A percentile compares a stretch with the other conserved stretches of the same genome.
These are phyloP conservation scores for Pneumocystis canis DNA, from an alignment of 1,139 yeast genomes.

Conservation along the genomic window DNA sequence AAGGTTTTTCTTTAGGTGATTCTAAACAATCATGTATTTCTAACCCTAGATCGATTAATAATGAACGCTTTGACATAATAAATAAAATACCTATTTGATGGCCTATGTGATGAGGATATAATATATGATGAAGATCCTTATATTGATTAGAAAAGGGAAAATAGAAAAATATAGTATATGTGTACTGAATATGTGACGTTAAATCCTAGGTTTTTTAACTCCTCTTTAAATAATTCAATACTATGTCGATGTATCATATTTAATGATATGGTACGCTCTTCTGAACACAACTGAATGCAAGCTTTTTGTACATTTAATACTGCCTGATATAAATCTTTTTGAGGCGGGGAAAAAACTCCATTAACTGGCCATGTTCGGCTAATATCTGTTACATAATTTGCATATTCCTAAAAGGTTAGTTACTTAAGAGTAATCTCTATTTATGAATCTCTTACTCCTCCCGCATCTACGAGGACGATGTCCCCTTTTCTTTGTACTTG, in stretches of 20 bases:
- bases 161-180: conserved; percentile 24
- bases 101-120: conserved; percentile 92
- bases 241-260: conserved; percentile 67
- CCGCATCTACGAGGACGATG: conserved; percentile 85
- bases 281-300: conserved; percentile 58
- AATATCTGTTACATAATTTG: conserved; percentile 92
- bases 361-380: conserved; percentile 92
- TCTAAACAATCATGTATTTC: conserved; percentile 33
- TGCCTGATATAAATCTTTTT: conserved; percentile 73
- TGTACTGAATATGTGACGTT: conserved; percentile 19
- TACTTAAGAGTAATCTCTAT: not conserved
- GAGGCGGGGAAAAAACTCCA: conserved; percentile 57
- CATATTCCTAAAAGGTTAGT: conserved; percentile 35
- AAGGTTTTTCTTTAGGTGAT: conserved; percentile 11
- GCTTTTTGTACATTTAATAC: conserved; percentile 69
- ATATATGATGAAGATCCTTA: conserved; percentile 22
- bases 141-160: conserved; percentile 33
- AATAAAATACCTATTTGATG: conserved; percentile 38
- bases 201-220: conserved; percentile 62
- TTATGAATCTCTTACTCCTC: conserved; percentile 35
- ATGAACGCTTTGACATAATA: not conserved
- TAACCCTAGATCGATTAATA: conserved; percentile 40
- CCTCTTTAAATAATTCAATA: conserved; percentile 42
- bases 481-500: conserved; percentile 73
- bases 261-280: conserved; percentile 37